These are phyloP conservation scores for Peronospora farinosa DNA, from an alignment of 352 stramenopile genomes.

Conservation along the genomic window DNA sequence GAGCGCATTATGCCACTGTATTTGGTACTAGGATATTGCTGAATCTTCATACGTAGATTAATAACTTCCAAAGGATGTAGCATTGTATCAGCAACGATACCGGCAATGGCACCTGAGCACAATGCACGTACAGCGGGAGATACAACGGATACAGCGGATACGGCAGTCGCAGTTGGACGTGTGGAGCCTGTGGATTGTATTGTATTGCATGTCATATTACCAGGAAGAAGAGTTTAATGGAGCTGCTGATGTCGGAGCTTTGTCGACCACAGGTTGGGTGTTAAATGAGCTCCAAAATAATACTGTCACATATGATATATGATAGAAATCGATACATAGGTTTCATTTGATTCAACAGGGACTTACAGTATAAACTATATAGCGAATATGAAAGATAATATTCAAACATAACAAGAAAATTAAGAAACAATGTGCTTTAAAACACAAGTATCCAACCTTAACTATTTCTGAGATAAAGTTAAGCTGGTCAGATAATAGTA, in stretches of 20 bases:
- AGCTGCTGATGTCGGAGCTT: not conserved
- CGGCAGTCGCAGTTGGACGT: conserved; percentile 27
- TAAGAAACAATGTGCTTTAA: too few relatives aligned
- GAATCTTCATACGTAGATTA: conserved; percentile 82
- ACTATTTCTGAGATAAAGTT: too few relatives aligned
- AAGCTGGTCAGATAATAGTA: too few relatives aligned
- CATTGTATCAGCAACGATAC: conserved; percentile 69
- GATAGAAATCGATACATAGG: too few relatives aligned
- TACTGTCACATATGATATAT: too few relatives aligned
- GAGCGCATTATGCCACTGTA: conserved; percentile 62
- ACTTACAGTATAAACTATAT: too few relatives aligned
- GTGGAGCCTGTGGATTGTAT: conserved; percentile 14
- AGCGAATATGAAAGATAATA: too few relatives aligned
- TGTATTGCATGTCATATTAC: conserved; percentile 27
- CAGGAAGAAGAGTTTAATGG: conserved; percentile 4
- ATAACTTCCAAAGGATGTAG: conserved; percentile 77
- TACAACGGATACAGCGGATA: conserved; percentile 23
- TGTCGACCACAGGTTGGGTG: too few relatives aligned
- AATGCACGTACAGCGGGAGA: conserved; percentile 53
- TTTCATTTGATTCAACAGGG: too few relatives aligned
- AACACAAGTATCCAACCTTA: too few relatives aligned
- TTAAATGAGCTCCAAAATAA: too few relatives aligned
- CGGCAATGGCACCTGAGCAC: conserved; percentile 61
- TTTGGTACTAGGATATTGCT: conserved; percentile 41
- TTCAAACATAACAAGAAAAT: too few relatives aligned